Base-by-base conservation (phyloP, 2,329 filamentous ascomycete genomes). In the Fusarium goolgardi region DNA sequence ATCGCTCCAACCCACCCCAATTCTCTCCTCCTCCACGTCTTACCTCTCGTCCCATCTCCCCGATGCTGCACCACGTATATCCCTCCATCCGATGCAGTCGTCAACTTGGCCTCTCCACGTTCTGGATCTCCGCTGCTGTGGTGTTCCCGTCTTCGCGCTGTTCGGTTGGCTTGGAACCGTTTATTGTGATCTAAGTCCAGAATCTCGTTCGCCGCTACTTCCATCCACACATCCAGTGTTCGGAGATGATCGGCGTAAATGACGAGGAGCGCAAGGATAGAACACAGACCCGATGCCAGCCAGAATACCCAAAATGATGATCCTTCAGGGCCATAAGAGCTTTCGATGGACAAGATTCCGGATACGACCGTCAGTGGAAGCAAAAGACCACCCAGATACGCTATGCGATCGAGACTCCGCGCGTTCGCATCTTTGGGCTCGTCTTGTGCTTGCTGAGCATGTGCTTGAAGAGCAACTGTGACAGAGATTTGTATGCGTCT, bases 191-290 rank as follows among this genome's bases (percentile, higher is more conserved):
- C 77, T 62, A 58, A 72, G 44, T 74, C 70, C 3, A 73, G 56
- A 12, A 68, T 64, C 18, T 74, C 72, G 27, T 69, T 73, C 8
- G 73, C 73, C 3, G 75, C 72, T 5, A 81, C 78, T 63, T 84
- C 82, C 25, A 83, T 78, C 80, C 82, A 84, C 11, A 85, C 82
- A 67, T 83, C 79, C 35, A 77, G 73, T 43, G 75, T 80, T 41
- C 83, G 79, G 44, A 85, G 77, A 41, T 80, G 80, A 62, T 85
- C 83, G 11, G 82, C 79, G 67, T 85, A 83, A 55, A 85, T 84
- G 55, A 85, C 66, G 5, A 81, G 62, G 3, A 85, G 54, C 0
- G 80, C 79, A 2, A 81, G 11, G 16, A 80, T 56, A 3, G 78
- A 76, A 2, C 81, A 76, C 5, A 82, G 77, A 0, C 80, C 69